Conservation (phyloP, 768 basidiomycete genomes). For the Mycena galopus region DNA sequence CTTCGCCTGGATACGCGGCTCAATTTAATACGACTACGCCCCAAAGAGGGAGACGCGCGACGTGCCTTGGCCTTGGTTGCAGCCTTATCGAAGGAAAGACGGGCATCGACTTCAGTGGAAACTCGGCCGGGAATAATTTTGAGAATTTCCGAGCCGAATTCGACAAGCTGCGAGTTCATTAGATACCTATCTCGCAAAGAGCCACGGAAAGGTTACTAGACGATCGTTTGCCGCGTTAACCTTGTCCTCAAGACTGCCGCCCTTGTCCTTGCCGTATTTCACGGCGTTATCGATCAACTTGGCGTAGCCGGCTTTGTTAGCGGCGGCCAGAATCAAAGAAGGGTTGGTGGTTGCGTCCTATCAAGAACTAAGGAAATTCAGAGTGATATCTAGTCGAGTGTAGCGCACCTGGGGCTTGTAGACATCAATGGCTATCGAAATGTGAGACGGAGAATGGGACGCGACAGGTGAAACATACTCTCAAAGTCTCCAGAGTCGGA, state of each 20-base stretch:
- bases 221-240: constrained; percentile 88
- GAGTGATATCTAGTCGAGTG: neutral
- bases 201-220: constrained; percentile 67
- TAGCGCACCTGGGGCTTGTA: constrained; percentile 88
- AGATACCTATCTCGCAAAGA: neutral
- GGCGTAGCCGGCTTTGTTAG: constrained; percentile 89
- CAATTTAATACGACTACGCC: constrained; percentile 10
- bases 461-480: constrained; percentile 60
- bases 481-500: constrained; percentile 98
- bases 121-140: constrained; percentile 97
- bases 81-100: constrained; percentile 96
- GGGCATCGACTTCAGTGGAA: constrained; percentile 98
- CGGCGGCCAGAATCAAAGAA: constrained; percentile 92
- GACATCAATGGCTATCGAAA: constrained; percentile 83
- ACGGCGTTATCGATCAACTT: constrained; percentile 84
- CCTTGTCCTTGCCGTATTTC: constrained; percentile 82
- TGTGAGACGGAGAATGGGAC: constrained; percentile 33
- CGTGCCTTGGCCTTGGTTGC: constrained; percentile 87
- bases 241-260: constrained; percentile 81
- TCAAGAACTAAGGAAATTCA: constrained; percentile 4
- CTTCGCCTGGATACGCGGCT: constrained; percentile 65
- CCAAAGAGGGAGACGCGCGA: constrained; percentile 23
- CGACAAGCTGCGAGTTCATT: constrained; percentile 79
- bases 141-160: constrained; percentile 97
- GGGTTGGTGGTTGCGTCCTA: constrained; percentile 99